A percentile compares a stretch with the other conserved stretches of the same genome.
These are phyloP conservation scores for Breviolum minutum DNA, from an alignment of 73 alveolate species.

Conservation along the genomic window DNA sequence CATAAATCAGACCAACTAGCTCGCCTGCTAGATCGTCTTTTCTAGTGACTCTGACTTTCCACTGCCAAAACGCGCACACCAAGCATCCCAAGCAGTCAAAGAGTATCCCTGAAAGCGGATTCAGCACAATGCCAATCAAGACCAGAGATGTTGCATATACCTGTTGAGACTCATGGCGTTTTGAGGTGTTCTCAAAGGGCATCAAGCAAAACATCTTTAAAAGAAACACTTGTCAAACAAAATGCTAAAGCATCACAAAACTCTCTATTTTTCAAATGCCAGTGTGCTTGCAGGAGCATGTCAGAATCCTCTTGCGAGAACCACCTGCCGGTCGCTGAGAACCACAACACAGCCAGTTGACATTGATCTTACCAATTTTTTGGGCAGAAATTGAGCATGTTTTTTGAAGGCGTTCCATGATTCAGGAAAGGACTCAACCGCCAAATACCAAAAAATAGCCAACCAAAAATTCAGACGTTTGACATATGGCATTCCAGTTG, in stretches of 20 bases:
- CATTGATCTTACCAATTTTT: too few relatives aligned
- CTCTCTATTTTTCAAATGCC: neutral
- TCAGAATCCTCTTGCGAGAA: neutral
- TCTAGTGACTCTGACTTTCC: too few relatives aligned
- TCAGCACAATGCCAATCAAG: conserved; percentile 24
- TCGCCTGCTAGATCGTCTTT: too few relatives aligned
- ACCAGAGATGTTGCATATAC: conserved; percentile 19
- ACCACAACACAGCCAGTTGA: neutral
- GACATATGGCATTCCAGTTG: neutral
- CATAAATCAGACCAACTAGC: too few relatives aligned
- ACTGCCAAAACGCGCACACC: neutral
- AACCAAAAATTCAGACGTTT: neutral
- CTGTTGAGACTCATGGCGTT: neutral
- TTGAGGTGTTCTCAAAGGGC: too few relatives aligned
- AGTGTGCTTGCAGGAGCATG: neutral
- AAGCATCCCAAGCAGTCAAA: conserved; percentile 13
- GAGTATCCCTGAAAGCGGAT: conserved; percentile 54
- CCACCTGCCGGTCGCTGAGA: conserved; percentile 5
- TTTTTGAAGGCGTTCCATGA: too few relatives aligned
- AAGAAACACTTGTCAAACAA: neutral
- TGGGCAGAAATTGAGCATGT: too few relatives aligned
- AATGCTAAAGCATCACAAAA: too few relatives aligned
- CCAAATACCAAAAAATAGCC: too few relatives aligned
- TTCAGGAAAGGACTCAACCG: too few relatives aligned
- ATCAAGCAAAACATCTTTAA: neutral